These are phyloP conservation scores for Metarhizium album DNA, from an alignment of 2,329 filamentous ascomycete genomes.

Conservation along the genomic window DNA sequence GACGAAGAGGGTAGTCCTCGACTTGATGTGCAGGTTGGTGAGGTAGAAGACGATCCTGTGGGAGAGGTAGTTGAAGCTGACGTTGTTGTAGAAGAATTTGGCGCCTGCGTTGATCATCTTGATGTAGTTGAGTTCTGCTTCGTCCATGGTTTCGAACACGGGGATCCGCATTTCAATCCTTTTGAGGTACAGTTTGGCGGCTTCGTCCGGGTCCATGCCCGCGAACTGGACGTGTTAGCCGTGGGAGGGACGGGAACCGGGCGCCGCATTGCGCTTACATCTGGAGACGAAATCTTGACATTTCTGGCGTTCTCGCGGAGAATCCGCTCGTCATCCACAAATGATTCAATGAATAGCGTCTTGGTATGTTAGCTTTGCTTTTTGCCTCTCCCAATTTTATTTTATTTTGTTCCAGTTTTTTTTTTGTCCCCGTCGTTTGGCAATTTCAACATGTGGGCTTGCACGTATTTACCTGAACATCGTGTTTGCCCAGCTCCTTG, in stretches of 20 bases:
- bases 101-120: conserved; percentile 99
- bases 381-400: too few relatives aligned
- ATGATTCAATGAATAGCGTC: conserved; percentile 95
- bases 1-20: conserved; percentile 85
- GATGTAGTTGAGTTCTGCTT: conserved; percentile 89
- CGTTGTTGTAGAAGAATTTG: conserved; percentile 90
- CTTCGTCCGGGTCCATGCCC: conserved; percentile 85
- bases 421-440: too few relatives aligned
- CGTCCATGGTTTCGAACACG: conserved; percentile 93
- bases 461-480: conserved; percentile 63
- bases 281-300: conserved; percentile 95
- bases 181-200: conserved; percentile 80
- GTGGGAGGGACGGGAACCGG: too few relatives aligned
- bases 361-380: conserved; percentile 28
- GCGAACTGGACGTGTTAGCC: conserved; percentile 49
- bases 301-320: conserved; percentile 94
- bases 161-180: conserved; percentile 90
- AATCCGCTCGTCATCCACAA: conserved; percentile 84
- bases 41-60: conserved; percentile 98
- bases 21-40: conserved; percentile 94
- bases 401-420: too few relatives aligned
- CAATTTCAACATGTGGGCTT: background rate
- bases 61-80: conserved; percentile 90
- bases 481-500: conserved; percentile 95
- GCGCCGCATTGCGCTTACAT: conserved; percentile 43